phyloP scores from a whole-genome alignment of 2,329 filamentous ascomycete species.

The Alternaria ethzedia region DNA sequence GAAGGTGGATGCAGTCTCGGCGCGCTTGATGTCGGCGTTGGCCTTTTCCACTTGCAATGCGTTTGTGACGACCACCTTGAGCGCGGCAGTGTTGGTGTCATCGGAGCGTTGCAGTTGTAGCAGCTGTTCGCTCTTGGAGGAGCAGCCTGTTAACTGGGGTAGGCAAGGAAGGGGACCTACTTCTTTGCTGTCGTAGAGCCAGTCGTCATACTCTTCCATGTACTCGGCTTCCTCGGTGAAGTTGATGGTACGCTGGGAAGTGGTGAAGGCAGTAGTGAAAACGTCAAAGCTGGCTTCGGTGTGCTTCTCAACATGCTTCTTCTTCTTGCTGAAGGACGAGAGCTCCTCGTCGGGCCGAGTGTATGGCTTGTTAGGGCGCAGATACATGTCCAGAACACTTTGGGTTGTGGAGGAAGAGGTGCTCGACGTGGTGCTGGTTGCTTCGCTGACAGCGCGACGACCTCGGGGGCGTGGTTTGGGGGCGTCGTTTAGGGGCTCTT shows the following conservation, averaged over 20 bases:
- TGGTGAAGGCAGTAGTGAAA: slow-evolving; percentile 25
- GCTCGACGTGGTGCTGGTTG: slow-evolving; percentile 15
- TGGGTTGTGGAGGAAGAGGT: slow-evolving; percentile 21
- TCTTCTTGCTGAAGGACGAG: slow-evolving; percentile 17
- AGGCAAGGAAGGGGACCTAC: slow-evolving; percentile 29
- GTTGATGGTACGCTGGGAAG: slow-evolving; percentile 27
- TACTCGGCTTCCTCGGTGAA: slow-evolving; percentile 35
- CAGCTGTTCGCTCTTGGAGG: slow-evolving; percentile 29
- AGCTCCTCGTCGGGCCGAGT: slow-evolving; percentile 20
- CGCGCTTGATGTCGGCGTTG: slow-evolving; percentile 1
- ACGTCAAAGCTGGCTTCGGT: slow-evolving; percentile 17
- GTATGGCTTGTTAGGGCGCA: slow-evolving; percentile 28
- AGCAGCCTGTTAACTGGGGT: slow-evolving; percentile 36
- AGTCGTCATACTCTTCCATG: slow-evolving; percentile 16
- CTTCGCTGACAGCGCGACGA: slow-evolving; percentile 4
- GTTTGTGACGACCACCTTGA: slow-evolving; percentile 3
- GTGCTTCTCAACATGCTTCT: slow-evolving; percentile 20
- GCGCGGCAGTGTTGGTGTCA: neutral
- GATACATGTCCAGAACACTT: slow-evolving; percentile 33
- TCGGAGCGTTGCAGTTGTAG: slow-evolving; percentile 23
- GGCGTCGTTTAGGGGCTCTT: slow-evolving; percentile 21
- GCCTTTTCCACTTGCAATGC: slow-evolving; percentile 2
- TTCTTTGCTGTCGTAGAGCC: slow-evolving; percentile 11
- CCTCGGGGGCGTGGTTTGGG: slow-evolving; percentile 19
- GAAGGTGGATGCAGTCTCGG: slow-evolving; percentile 19